These are phyloP conservation scores for Kickxella alabastrina DNA, from an alignment of 192 early-diverging fungal genomes.

Conservation along the genomic window DNA sequence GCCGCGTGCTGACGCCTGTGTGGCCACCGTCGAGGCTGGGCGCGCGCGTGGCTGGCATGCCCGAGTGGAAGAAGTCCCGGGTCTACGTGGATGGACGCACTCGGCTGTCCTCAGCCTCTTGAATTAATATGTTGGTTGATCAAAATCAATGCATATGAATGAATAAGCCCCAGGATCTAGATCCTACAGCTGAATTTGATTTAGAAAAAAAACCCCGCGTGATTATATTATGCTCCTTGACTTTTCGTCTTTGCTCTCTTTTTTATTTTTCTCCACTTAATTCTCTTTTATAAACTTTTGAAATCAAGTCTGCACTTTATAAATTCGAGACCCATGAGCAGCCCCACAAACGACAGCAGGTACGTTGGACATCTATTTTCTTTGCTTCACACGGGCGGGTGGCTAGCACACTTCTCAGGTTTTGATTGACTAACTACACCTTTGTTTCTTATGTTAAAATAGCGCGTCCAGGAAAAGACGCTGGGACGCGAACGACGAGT, in stretches of 20 bases:
- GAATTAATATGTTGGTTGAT: background rate
- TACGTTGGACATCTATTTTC: background rate
- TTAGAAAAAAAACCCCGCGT: no score
- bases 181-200: no score
- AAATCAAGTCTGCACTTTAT: background rate
- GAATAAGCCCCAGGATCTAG: no score
- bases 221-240: no score
- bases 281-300: background rate
- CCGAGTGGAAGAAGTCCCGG: constrained; percentile 42
- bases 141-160: background rate
- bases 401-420: background rate
- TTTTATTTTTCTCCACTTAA: background rate
- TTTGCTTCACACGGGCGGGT: background rate
- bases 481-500: constrained; percentile 16
- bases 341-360: no score
- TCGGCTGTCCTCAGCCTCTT: background rate
- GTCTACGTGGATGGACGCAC: constrained; percentile 25
- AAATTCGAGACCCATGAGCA: background rate
- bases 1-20: constrained; percentile 57
- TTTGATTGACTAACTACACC: background rate
- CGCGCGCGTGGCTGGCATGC: constrained; percentile 33
- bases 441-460: background rate
- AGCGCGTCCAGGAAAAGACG: constrained; percentile 11
- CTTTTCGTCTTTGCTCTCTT: no score
- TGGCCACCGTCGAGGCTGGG: constrained; percentile 70